Evolutionary conservation across 2,329 filamentous ascomycete genomes (phyloP).

Genomic region (Xylariaceae sp.): DNA sequence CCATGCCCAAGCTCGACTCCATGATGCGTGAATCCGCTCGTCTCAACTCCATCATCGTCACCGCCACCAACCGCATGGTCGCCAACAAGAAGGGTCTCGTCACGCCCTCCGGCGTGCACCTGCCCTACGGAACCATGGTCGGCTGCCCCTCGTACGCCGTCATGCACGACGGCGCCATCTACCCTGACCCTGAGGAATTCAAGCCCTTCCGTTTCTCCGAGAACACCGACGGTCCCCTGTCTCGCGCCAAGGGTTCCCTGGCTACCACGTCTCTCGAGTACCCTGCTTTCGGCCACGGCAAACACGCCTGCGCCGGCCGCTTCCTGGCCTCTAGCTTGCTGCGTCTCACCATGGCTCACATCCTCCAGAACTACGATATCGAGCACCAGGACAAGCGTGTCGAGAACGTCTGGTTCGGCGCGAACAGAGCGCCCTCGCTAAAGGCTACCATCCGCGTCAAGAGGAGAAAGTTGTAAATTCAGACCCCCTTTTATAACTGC

Average conservation of each 20-base stretch:
- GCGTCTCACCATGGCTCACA: conserved; percentile 29
- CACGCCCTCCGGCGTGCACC: conserved; percentile 32
- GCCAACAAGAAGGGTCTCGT: conserved; percentile 27
- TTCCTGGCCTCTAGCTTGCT: conserved; percentile 26
- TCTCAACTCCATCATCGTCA: conserved; percentile 27
- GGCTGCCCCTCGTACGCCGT: conserved; percentile 28
- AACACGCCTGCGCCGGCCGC: conserved; percentile 37
- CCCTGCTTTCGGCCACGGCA: conserved; percentile 37
- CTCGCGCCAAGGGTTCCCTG: conserved; percentile 20
- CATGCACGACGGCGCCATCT: conserved; percentile 22
- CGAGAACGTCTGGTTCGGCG: conserved; percentile 9
- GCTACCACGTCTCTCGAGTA: conserved; percentile 32
- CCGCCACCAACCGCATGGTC: conserved; percentile 23
- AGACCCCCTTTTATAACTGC: not conserved
- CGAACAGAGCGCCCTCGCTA: not conserved
- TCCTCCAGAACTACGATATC: conserved; percentile 13
- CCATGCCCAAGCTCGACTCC: conserved; percentile 36
- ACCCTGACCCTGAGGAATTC: conserved; percentile 23
- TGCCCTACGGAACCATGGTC: conserved; percentile 29
- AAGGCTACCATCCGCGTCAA: conserved; percentile 1
- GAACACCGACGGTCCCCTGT: not conserved
- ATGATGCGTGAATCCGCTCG: conserved; percentile 36
- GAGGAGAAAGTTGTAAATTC: not conserved
- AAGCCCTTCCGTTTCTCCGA: conserved; percentile 23
- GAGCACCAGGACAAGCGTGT: conserved; percentile 2